Conservation (phyloP, 495 filamentous ascomycete species). For the Chaetomidium leptoderma region DNA sequence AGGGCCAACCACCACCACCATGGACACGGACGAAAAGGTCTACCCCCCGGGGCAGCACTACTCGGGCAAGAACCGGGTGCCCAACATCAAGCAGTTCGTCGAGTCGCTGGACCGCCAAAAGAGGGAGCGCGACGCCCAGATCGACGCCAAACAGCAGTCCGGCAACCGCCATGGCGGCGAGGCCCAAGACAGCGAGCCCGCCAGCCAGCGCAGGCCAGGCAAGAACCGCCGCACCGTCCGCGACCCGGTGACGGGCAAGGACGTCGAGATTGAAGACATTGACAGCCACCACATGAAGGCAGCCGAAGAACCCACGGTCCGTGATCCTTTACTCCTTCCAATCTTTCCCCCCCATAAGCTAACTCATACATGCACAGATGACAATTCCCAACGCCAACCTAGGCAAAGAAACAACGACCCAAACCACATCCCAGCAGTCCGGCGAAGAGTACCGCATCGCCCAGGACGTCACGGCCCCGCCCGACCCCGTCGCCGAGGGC, state of each 20-base stretch:
- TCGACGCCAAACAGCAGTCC: slow-evolving; percentile 51
- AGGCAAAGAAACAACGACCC: slow-evolving; percentile 62
- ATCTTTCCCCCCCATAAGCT: no score
- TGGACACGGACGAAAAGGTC: slow-evolving; percentile 20
- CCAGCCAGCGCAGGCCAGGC: slow-evolving; percentile 35
- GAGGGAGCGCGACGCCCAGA: slow-evolving; percentile 62
- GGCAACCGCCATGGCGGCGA: slow-evolving; percentile 35
- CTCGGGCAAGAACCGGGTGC: slow-evolving; percentile 69
- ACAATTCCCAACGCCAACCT: slow-evolving; percentile 90
- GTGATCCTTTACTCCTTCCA: background rate
- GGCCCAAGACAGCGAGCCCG: slow-evolving; percentile 39
- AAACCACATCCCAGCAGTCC: slow-evolving; percentile 54
- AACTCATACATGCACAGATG: slow-evolving; percentile 44
- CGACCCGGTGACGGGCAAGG: slow-evolving; percentile 79
- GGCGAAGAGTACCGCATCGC: slow-evolving; percentile 71
- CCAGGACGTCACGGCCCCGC: slow-evolving; percentile 88
- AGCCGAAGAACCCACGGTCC: slow-evolving; percentile 64
- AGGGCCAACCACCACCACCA: background rate
- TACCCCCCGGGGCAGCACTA: slow-evolving; percentile 49
- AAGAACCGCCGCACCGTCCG: slow-evolving; percentile 63
- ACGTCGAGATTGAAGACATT: slow-evolving; percentile 86
- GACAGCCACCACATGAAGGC: slow-evolving; percentile 63
- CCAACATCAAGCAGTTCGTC: slow-evolving; percentile 82
- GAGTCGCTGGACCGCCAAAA: slow-evolving; percentile 73
- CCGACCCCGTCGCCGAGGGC: slow-evolving; percentile 73